phyloP scores from a whole-genome alignment of 345 rosid species.

The Firmiana major region DNA sequence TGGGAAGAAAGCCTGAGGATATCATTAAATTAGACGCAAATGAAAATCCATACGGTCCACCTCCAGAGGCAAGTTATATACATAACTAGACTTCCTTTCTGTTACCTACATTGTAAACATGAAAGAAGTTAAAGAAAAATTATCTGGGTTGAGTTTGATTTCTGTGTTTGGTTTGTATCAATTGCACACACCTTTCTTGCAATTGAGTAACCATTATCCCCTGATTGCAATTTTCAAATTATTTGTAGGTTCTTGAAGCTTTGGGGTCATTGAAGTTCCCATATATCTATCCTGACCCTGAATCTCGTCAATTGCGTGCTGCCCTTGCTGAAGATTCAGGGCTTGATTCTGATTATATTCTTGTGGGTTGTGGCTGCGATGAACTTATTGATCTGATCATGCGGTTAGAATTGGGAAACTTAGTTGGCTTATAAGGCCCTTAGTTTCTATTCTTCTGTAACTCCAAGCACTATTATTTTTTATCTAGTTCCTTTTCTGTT shows the following conservation, averaged over 20 bases:
- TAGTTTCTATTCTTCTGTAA: too few species aligned
- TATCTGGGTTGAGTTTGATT: too few species aligned
- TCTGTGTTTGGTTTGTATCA: too few species aligned
- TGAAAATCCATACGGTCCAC: constrained; percentile 99
- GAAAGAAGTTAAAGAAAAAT: too few species aligned
- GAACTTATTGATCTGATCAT: constrained; percentile 94
- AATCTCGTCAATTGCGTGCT: constrained; percentile 71
- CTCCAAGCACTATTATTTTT: too few species aligned
- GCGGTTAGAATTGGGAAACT: constrained; percentile 27
- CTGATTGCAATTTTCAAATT: too few species aligned
- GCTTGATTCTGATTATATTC: constrained; percentile 80
- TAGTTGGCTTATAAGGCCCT: too few species aligned
- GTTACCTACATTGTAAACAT: too few species aligned
- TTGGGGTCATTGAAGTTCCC: constrained; percentile 84
- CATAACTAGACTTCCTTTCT: too few species aligned
- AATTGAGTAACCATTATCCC: too few species aligned
- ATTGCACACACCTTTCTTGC: too few species aligned
- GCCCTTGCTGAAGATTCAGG: constrained; percentile 88
- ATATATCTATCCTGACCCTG: constrained; percentile 86
- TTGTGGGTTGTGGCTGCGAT: constrained; percentile 95
- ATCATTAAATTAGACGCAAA: constrained; percentile 95
- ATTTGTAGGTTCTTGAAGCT: constrained; percentile 70
- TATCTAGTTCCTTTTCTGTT: too few species aligned
- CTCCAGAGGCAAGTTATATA: constrained; percentile 41
- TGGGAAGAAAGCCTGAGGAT: constrained; percentile 94